Evolutionary conservation across 768 basidiomycete species (phyloP).

Genomic region (Lanmaoa rubissima): DNA sequence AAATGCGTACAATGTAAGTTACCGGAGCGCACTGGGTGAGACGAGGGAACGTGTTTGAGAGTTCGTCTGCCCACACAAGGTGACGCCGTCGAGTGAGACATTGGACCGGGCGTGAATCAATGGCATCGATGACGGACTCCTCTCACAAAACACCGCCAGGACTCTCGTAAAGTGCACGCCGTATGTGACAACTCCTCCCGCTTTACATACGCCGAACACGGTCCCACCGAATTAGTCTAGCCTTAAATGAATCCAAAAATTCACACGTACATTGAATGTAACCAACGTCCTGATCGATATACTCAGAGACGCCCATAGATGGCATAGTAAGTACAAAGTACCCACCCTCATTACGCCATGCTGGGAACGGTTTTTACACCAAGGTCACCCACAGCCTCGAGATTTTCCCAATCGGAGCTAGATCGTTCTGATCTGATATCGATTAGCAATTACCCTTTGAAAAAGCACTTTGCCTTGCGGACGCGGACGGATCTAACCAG

Average conservation of each 20-base stretch:
- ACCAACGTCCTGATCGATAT: not conserved
- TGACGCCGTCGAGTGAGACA: not conserved
- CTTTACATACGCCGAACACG: not conserved
- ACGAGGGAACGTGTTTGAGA: not conserved
- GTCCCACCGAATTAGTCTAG: not conserved
- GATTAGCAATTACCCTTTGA: conserved; percentile 12
- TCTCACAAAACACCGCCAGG: not conserved
- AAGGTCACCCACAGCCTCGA: not conserved
- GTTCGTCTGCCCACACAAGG: not conserved
- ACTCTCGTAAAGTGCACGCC: not conserved
- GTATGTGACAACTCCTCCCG: not conserved
- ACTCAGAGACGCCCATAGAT: not conserved
- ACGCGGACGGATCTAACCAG: conserved; percentile 8
- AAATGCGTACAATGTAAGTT: too few species aligned
- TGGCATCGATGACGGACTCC: not conserved
- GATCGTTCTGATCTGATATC: conserved; percentile 19
- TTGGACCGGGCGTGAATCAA: not conserved
- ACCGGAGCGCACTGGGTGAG: too few species aligned
- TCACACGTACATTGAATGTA: not conserved
- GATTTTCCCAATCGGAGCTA: conserved; percentile 13
- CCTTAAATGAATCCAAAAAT: not conserved
- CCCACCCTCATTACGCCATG: not conserved
- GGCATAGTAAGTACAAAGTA: not conserved
- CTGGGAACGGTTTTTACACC: not conserved
- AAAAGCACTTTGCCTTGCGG: not conserved